Base-by-base conservation (phyloP, 2,329 filamentous ascomycete genomes). In the Apiospora arundinis region DNA sequence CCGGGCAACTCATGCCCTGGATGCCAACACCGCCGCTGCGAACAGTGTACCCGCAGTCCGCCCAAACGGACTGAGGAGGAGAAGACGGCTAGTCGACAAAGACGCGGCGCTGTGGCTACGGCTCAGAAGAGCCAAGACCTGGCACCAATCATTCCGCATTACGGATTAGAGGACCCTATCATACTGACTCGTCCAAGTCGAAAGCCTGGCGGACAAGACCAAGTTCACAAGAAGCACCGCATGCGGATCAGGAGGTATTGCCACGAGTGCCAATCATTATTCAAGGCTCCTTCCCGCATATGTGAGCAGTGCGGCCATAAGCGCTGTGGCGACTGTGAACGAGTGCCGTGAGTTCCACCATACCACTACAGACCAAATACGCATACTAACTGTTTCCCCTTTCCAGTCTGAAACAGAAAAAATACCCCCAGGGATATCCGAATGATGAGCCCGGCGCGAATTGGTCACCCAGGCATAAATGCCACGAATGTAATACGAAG, bases 21-120 rank as follows among this genome's bases (percentile, higher is more conserved):
- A 75, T 98, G 95, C 84, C 88, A 92, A 76, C 95, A 98, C 82
- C 85, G 86, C 66, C 90, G 93, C 75, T 98, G 95, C 88, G 92
- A 90, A 78, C 91, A 92, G 78, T 98, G 95, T 80, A 89, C 90
- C 40, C 90, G 93, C 70, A 90, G 92, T 77, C 95, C 95, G 45
- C 85, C 88, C 69, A 91, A 91, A 83, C 90, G 89, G 75, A 87
- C 84, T 76, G 87, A 90, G 75, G 85, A 85, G 73, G 85, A 89
- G 77, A 84, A 84, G 75, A 81, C 86, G 72, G 86, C 85, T 75
- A 86, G 85, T 78, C 85, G 87, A 69, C 85, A 86, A 78, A 84
- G 81, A 76, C 85, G 85, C 74, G 85, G 86, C 23, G 84, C 45
- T 37, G n/a, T 25, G 40, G 66, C 83, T 32, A 79, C 86, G 28